Evolutionary conservation across 441 rosid genomes (phyloP), one percentile per base, ranked within the genome.

Genomic region (Eruca vesicaria): DNA sequence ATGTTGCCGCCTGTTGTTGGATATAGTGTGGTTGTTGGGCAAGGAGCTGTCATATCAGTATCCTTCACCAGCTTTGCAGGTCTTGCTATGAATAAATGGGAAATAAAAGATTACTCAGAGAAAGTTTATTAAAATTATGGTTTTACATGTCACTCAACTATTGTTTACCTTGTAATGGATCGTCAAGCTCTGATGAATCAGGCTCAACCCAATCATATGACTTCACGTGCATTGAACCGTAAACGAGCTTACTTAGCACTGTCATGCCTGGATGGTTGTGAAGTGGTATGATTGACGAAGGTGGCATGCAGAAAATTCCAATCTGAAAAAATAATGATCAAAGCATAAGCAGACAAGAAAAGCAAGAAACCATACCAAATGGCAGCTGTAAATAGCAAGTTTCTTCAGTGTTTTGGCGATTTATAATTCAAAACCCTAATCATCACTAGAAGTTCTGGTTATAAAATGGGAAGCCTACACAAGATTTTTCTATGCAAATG

Each of bases 191-290:
- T 68, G 86, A 77, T 56, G 55, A 79, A 11, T 84, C 77, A 61
- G 81, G 86, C 19, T 92, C 84, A 74, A 85, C 81, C 99, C 97
- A 93, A 80, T 96, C 99, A 71, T 89, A 96, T 23, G 99, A 89
- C 78, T 83, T 86, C 64, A 90, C 98, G 38, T 88, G 96, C 80
- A 96, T 75, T 48, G 98, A 82, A 61, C 99, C 98, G 32, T 89
- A 96, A 28, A 96, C 79, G 59, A 96, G 97, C 89, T 91, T 96
- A 94, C 99, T 96, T 82, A 92, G 82, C 52, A 96, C 99, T 38
- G 97, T 96, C 99, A 96, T 96, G 78, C 99, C 97, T 18, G 99
- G 99, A 86, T 96, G 99, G 84, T 96, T 96, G 82, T 96, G 99
- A 73, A 96, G 97, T 50, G 99, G 99, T 65, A 96, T 96, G 68